Evolutionary conservation across 176 grass and related monocot species (phyloP).

Genomic region (Stipa capillata): DNA sequence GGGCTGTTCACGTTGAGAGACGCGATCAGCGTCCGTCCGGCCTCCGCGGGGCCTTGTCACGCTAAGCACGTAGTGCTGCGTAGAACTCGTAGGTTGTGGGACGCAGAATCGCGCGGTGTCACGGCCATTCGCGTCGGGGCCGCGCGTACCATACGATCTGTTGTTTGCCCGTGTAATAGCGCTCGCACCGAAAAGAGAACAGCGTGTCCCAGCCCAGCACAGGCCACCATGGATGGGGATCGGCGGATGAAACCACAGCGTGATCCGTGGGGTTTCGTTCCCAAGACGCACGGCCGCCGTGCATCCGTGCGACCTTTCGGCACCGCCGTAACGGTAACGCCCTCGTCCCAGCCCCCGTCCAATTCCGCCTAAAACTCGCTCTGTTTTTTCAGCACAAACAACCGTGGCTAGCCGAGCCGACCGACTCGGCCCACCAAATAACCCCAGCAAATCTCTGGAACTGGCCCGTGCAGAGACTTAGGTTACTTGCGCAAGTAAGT

Average conservation of each 20-base stretch:
- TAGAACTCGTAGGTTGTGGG: too few species aligned
- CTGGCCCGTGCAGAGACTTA: not conserved
- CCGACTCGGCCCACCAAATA: not conserved
- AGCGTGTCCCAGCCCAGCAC: too few species aligned
- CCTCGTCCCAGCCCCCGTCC: too few species aligned
- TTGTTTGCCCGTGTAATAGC: too few species aligned
- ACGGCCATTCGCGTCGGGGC: not conserved
- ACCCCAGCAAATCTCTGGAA: not conserved
- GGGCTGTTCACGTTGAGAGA: too few species aligned
- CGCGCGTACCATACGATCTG: too few species aligned
- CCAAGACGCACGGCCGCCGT: not conserved
- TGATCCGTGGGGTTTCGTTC: not conserved
- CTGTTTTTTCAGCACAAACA: not conserved
- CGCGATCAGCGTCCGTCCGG: too few species aligned
- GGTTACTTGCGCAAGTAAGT: not conserved
- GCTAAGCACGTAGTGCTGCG: too few species aligned
- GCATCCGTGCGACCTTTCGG: too few species aligned
- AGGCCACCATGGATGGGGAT: not conserved
- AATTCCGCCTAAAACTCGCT: not conserved
- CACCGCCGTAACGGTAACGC: too few species aligned
- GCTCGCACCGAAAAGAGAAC: not conserved
- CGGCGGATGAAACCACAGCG: not conserved
- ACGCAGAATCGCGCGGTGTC: not conserved
- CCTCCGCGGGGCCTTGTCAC: too few species aligned
- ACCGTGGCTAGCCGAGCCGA: rapidly evolving